Percentiles rank a stretch among this genome's conserved stretches.
These are phyloP conservation scores for Nakaseomyces kungkrabaensis DNA, from an alignment of 1,139 yeast genomes.

Conservation along the genomic window DNA sequence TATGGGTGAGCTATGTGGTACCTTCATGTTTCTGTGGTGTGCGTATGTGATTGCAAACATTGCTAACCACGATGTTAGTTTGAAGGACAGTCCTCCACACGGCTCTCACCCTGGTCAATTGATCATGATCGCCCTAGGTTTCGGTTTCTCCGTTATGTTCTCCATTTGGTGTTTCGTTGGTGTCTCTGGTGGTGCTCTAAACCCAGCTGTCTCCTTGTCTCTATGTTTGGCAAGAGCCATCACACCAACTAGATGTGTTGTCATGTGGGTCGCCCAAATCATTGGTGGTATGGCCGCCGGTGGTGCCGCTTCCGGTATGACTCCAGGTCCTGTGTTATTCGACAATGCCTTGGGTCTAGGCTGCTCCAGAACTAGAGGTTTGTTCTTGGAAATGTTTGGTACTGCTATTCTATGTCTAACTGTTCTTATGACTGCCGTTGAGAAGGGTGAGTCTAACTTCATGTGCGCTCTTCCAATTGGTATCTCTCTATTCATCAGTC, in stretches of 20 bases:
- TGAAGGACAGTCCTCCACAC: conserved; percentile 27
- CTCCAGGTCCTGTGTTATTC: conserved; percentile 71
- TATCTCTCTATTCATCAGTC: conserved; percentile 70
- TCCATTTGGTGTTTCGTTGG: conserved; percentile 66
- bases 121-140: conserved; percentile 77
- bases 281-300: conserved; percentile 90
- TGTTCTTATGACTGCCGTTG: conserved; percentile 77
- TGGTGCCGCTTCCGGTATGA: conserved; percentile 79
- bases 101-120: conserved; percentile 59
- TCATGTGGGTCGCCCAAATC: conserved; percentile 60
- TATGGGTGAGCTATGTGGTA: conserved; percentile 71
- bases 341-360: conserved; percentile 68
- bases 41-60: conserved; percentile 79
- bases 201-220: conserved; percentile 79
- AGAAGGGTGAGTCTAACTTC: conserved; percentile 64
- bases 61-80: conserved; percentile 57
- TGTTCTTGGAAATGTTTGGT: conserved; percentile 77
- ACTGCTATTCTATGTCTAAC: conserved; percentile 65
- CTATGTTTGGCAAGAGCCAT: conserved; percentile 63
- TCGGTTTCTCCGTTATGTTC: conserved; percentile 78
- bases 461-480: conserved; percentile 84
- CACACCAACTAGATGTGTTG: conserved; percentile 58
- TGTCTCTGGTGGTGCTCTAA: conserved; percentile 82
- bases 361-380: conserved; percentile 62
- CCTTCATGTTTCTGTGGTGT: conserved; percentile 72